Conservation (phyloP, 2,329 filamentous ascomycete species). For the Hymenotorrendiella dingleyae region DNA sequence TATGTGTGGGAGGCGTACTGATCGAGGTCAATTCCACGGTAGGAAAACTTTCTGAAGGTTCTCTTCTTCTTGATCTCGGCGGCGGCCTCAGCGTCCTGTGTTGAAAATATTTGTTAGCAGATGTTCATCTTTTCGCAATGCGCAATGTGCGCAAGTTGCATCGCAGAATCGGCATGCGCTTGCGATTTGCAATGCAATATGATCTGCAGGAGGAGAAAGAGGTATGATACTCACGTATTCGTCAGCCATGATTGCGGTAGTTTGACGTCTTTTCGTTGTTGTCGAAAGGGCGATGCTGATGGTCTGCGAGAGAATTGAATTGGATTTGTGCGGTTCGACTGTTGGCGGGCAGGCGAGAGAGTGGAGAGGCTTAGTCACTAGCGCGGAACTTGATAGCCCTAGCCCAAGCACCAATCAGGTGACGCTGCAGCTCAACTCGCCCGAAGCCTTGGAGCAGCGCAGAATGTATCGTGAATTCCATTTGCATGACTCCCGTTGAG, state of each 20-base stretch:
- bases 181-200: not conserved
- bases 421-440: no score
- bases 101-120: constrained; percentile 31
- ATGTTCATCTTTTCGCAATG: constrained; percentile 4
- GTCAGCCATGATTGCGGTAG: constrained; percentile 71
- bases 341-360: no score
- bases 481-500: no score
- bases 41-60: constrained; percentile 99
- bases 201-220: not conserved
- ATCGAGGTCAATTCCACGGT: constrained; percentile 98
- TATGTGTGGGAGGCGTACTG: constrained; percentile 61
- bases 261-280: constrained; percentile 23
- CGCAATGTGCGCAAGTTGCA: no score
- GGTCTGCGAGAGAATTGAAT: no score
- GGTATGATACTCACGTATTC: constrained; percentile 59
- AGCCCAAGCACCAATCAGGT: no score
- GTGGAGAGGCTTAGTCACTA: constrained; percentile 13
- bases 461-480: no score
- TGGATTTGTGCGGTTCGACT: no score
- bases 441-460: no score
- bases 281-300: constrained; percentile 28
- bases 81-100: constrained; percentile 91
- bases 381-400: no score
- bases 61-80: constrained; percentile 99
- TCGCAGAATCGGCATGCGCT: no score